Evolutionary conservation across 139 green algal genomes (phyloP).

Genomic region (Chlamydomonas asymmetrica): DNA sequence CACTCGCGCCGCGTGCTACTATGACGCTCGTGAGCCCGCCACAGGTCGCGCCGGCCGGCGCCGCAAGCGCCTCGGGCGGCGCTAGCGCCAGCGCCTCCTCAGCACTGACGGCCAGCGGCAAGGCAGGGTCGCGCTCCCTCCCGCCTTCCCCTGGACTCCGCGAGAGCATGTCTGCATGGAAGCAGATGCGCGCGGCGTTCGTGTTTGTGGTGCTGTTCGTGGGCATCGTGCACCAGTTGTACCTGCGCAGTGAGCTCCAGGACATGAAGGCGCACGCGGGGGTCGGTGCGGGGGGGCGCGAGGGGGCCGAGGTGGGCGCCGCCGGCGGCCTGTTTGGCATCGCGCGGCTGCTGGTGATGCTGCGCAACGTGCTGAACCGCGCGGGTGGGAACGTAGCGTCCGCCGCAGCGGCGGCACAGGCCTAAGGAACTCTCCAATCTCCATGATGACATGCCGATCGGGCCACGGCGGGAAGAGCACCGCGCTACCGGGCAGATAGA

Average conservation of each 20-base stretch:
- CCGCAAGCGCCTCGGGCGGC: constrained; percentile 3
- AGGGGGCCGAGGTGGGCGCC: too few species aligned
- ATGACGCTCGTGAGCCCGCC: background rate
- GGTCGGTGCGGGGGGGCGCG: too few species aligned
- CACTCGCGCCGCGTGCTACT: background rate
- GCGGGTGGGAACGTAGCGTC: too few species aligned
- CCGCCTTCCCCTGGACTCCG: background rate
- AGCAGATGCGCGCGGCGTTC: constrained; percentile 8
- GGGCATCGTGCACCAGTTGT: constrained; percentile 10
- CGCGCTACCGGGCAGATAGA: too few species aligned
- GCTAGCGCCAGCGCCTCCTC: background rate
- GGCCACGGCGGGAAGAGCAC: too few species aligned
- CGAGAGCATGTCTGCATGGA: background rate
- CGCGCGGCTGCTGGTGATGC: too few species aligned
- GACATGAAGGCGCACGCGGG: background rate
- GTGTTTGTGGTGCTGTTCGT: constrained; percentile 11
- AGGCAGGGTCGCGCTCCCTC: background rate
- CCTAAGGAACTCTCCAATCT: too few species aligned
- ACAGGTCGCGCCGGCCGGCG: background rate
- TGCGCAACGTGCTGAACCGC: too few species aligned
- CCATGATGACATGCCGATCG: too few species aligned
- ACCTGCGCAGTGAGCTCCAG: background rate
- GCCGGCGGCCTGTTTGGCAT: too few species aligned
- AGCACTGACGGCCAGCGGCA: background rate
- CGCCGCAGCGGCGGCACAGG: too few species aligned